These are phyloP conservation scores for Ophiostoma sp. DNA, from an alignment of 2,329 filamentous ascomycete genomes.

Conservation along the genomic window DNA sequence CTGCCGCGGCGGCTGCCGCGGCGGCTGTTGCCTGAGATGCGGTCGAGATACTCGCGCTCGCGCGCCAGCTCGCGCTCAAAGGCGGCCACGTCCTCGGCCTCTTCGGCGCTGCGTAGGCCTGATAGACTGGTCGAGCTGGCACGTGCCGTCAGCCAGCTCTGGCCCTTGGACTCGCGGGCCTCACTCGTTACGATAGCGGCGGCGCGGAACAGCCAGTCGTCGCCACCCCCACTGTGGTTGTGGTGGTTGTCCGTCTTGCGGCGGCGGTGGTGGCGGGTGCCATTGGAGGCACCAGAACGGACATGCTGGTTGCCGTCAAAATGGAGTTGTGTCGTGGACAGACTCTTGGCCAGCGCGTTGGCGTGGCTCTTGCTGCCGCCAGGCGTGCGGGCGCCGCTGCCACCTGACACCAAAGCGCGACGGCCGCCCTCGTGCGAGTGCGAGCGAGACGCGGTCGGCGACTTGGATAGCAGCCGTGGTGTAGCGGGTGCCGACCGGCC, in stretches of 20 bases:
- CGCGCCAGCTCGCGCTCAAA: constrained; percentile 54
- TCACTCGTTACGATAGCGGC: constrained; percentile 63
- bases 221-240: constrained; percentile 28
- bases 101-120: constrained; percentile 52
- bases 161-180: constrained; percentile 66
- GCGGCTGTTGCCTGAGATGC: constrained; percentile 44
- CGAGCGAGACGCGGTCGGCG: constrained; percentile 52
- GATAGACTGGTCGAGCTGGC: constrained; percentile 64
- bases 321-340: constrained; percentile 60
- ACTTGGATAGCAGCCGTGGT: constrained; percentile 61
- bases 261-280: constrained; percentile 27
- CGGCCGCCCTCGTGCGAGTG: constrained; percentile 43
- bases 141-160: constrained; percentile 66
- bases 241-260: constrained; percentile 32
- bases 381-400: background rate
- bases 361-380: constrained; percentile 12
- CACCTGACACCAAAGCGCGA: background rate
- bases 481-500: constrained; percentile 65
- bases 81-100: constrained; percentile 42
- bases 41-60: constrained; percentile 49
- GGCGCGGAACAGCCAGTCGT: constrained; percentile 65
- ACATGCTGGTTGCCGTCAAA: background rate
- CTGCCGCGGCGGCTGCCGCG: constrained; percentile 43
- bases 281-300: constrained; percentile 29
- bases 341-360: constrained; percentile 56